Evolutionary conservation across 768 basidiomycete species (phyloP).

Genomic region (Pleurotus pulmonarius): DNA sequence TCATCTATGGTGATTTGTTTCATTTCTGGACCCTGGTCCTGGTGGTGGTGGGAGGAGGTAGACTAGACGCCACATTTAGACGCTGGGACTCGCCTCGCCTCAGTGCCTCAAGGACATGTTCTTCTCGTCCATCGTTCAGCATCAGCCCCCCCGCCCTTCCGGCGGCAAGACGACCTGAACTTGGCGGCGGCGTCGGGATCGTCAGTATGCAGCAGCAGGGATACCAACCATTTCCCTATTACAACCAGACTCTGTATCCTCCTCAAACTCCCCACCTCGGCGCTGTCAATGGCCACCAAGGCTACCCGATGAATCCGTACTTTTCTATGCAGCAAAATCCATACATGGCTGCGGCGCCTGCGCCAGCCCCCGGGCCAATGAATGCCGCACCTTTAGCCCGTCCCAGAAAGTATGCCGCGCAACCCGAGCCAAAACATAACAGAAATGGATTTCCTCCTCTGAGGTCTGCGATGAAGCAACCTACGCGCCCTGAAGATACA

Average conservation of each 20-base stretch:
- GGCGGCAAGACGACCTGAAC: neutral
- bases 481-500: constrained; percentile 23
- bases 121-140: neutral
- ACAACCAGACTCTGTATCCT: constrained; percentile 11
- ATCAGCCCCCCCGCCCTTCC: neutral
- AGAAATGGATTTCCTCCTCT: constrained; percentile 25
- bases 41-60: neutral
- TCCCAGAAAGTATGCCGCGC: constrained; percentile 10
- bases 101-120: neutral
- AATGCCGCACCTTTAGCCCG: constrained; percentile 7
- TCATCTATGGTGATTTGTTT: neutral
- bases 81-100: neutral
- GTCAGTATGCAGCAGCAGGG: neutral
- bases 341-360: neutral
- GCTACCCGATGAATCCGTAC: constrained; percentile 4
- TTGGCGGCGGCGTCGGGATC: neutral
- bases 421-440: constrained; percentile 14
- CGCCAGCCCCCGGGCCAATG: neutral
- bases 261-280: constrained; percentile 32
- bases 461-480: constrained; percentile 59
- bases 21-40: neutral
- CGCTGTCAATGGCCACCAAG: constrained; percentile 33
- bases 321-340: constrained; percentile 6
- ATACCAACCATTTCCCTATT: constrained; percentile 14
- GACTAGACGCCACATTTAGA: neutral